Evolutionary conservation across 495 filamentous ascomycete species (phyloP).

Genomic region (Parachaetomium inaequale): DNA sequence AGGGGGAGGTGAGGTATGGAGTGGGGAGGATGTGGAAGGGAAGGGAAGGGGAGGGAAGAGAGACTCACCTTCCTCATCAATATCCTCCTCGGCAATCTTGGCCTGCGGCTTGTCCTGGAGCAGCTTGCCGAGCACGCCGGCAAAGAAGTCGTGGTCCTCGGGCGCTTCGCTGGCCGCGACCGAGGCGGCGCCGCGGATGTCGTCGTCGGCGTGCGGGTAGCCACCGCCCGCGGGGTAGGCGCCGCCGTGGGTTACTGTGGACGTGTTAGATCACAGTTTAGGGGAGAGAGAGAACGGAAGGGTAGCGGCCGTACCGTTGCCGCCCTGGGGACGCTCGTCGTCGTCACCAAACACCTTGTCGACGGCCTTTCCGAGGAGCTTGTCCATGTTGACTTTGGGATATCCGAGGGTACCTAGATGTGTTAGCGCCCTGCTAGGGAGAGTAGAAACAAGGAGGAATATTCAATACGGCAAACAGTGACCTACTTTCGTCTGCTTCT

Average conservation of each 20-base stretch:
- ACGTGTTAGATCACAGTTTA: neutral
- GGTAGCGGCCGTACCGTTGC: conserved; percentile 17
- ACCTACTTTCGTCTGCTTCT: neutral
- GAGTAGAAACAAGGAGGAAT: too few species aligned
- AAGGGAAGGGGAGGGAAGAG: neutral
- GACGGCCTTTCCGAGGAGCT: conserved; percentile 16
- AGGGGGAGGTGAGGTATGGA: neutral
- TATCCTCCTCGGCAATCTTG: conserved; percentile 46
- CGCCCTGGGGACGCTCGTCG: conserved; percentile 17
- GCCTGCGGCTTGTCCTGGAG: conserved; percentile 43
- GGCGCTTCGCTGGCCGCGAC: conserved; percentile 50
- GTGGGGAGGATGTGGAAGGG: neutral
- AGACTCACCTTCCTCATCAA: conserved; percentile 55
- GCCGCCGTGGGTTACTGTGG: conserved; percentile 38
- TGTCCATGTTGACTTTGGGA: conserved; percentile 14
- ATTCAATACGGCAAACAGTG: too few species aligned
- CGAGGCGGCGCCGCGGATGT: conserved; percentile 49
- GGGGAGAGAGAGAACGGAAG: neutral
- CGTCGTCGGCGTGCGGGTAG: conserved; percentile 36
- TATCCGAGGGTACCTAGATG: neutral
- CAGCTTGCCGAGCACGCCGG: conserved; percentile 45
- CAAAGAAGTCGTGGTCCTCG: conserved; percentile 53
- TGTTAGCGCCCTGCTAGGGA: too few species aligned
- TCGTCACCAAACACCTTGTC: conserved; percentile 17
- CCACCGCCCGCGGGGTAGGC: conserved; percentile 40